Base-by-base conservation (phyloP, 805 yeast genomes). In the Wickerhamiella parazyma region DNA sequence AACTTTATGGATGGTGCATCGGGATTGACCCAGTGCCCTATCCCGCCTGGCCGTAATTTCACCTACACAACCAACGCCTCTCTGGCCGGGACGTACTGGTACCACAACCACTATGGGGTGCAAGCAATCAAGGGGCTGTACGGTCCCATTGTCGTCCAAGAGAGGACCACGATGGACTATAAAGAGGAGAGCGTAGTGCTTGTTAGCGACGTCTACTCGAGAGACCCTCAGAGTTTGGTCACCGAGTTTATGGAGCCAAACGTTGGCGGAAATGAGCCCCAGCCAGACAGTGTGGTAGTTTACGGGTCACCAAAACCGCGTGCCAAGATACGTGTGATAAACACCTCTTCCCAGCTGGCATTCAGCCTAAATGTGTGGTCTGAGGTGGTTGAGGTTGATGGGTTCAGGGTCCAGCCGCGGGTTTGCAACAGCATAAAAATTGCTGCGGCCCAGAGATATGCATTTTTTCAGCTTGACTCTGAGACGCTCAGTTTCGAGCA, bases 371-470 rank as follows among this genome's bases (percentile, higher is more conserved):
- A 52, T 22, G 58, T 55, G 39, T 31, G 47, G 45, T 17, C 56
- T 35, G 41, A 50, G 17, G 52, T 61, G 10, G 49, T 63, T 4
- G 68, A 64, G 48, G 63, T 60, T 1, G 67, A 63, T 31, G 63
- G 65, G 2, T 51, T 55, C 6, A 44, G 47, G 8, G 47, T 55
- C 3, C 48, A 47, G 41, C 63, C 63, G 0, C 19, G 51, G 4
- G 42, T 37, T 1, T 48, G 54, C 10, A 52, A 53, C 18, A 53
- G 49, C 20, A 48, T 60, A 1, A 49, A 56, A 6, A 45, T 63
- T 4, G 70, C 89, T 0, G 85, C 80, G 17, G 95, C 89, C 8
- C 95, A 87, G 63, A 68, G 96, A 56, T 74, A 80, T 56, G 69
- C 83, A 33, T 79, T 83, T 1, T 62, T 84, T 49, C 62, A 85